Base-by-base conservation (phyloP, 495 filamentous ascomycete species). In the Penicillium soppii region DNA sequence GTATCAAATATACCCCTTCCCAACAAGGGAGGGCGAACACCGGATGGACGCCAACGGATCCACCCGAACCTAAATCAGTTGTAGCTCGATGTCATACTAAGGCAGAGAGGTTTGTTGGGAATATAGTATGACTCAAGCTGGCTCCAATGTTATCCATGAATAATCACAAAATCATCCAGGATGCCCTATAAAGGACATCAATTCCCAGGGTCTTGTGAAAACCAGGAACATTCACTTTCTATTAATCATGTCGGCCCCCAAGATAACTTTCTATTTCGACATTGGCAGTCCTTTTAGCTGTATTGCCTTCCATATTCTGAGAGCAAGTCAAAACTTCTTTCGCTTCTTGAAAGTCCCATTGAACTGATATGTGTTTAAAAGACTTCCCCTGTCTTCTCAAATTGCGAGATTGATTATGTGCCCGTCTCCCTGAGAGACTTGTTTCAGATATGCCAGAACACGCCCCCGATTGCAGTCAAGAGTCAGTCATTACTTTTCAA, bases 271-370 rank as follows among this genome's bases (percentile, higher is more conserved):
- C 4, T 63, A 55, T 38, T 59, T 57, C 37, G 60, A 60, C 51
- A 51, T 63, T 50, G 49, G 47, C n/a, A 60, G 60, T 22, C 60
- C 60, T 4, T 63, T 59, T 39, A 59, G 53, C 42, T 57, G 52
- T 17, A 55, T 60, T 33, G 60, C 50, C 4, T 60, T 63, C 33
- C 47, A 63, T 27, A 39, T 50, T 9, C 35, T 59, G 7, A 56
- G 22, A 23, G 56, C 55, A 39, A 40, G 46, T 44, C 8, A 21
- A 21, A 26, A 15, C 12, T 3, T 15, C 12, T 13, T 8, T 10
- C 3, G 17, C 1, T 41, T 5, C 5, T 19, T 39, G 7, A 19
- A 30, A 16, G 16, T 12, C 26, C 4, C 30, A n/a, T 35, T 7
- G 10, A 38, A 17, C 15, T 36, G 8, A 33, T 12, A 17, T 33